A percentile compares a stretch with the other conserved stretches of the same genome.
phyloP scores from a whole-genome alignment of 2,329 filamentous ascomycete genomes.

The Botryosphaeria agaves region DNA sequence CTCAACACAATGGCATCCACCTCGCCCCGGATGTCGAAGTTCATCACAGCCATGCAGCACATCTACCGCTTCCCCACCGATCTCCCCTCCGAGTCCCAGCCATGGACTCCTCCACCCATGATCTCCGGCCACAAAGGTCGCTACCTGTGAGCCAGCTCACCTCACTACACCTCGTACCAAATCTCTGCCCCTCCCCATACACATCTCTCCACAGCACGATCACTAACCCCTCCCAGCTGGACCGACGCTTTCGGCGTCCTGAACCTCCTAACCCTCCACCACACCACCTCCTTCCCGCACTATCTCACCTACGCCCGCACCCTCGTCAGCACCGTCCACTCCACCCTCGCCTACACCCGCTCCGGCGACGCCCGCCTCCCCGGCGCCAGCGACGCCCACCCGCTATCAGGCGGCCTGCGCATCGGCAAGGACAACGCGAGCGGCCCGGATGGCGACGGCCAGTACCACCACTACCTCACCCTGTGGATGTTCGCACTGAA shows the following conservation, averaged over 20 bases:
- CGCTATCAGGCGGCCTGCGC: constrained; percentile 36
- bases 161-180: no score
- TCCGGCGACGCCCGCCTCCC: constrained; percentile 29
- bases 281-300: constrained; percentile 17
- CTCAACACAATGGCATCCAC: constrained; percentile 1
- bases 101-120: constrained; percentile 3
- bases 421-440: constrained; percentile 36
- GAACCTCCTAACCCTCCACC: constrained; percentile 38
- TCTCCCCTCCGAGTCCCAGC: constrained; percentile 1
- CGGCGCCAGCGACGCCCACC: constrained; percentile 32
- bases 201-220: no score
- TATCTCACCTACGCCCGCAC: constrained; percentile 33
- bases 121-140: constrained; percentile 3
- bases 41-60: constrained; percentile 4
- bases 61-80: constrained; percentile 3
- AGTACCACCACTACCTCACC: constrained; percentile 45
- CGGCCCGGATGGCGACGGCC: constrained; percentile 37
- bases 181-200: no score
- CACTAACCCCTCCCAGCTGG: constrained; percentile 1
- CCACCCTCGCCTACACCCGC: constrained; percentile 33
- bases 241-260: constrained; percentile 41
- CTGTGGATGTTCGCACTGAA: constrained; percentile 47
- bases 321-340: constrained; percentile 34
- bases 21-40: constrained; percentile 1
- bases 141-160: constrained; percentile 1